Evolutionary conservation across 306 rosid species (phyloP).

Genomic region (Sphenostylis stenocarpa): DNA sequence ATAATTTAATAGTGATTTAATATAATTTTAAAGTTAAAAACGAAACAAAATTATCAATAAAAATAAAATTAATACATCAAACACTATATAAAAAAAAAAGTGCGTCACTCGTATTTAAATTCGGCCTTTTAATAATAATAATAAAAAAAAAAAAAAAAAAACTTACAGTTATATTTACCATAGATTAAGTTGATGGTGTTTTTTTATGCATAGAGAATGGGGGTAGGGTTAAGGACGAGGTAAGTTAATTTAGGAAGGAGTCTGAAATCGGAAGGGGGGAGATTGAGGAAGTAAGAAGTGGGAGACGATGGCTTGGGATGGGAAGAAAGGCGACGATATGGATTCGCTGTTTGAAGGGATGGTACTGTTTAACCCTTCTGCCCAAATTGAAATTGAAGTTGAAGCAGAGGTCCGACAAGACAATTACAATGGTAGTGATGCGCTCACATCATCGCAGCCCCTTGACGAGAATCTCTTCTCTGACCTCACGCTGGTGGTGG

Average conservation of each 20-base stretch:
- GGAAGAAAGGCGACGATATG: constrained; percentile 48
- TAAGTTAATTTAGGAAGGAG: neutral
- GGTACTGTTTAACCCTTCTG: constrained; percentile 60
- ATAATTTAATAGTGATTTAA: no score
- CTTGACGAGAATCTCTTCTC: constrained; percentile 86
- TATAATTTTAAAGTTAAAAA: no score
- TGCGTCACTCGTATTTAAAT: no score
- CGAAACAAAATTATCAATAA: no score
- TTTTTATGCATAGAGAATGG: neutral
- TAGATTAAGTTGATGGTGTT: neutral
- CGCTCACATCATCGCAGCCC: constrained; percentile 40
- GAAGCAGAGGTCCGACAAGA: constrained; percentile 14
- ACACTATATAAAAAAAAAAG: no score
- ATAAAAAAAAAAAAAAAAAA: no score
- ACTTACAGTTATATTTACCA: no score
- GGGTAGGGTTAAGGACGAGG: neutral
- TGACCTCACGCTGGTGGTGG: constrained; percentile 61
- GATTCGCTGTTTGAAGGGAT: constrained; percentile 86
- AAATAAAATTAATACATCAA: no score
- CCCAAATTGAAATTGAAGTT: constrained; percentile 27
- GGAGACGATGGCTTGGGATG: constrained; percentile 32
- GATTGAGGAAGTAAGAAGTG: neutral
- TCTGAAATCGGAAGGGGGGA: neutral
- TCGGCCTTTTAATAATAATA: no score
- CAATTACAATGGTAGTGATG: constrained; percentile 28